Percentiles rank a stretch among this genome's conserved stretches.
phyloP scores from a whole-genome alignment of 1,139 yeast genomes.

The Eremothecium sinecaudum region DNA sequence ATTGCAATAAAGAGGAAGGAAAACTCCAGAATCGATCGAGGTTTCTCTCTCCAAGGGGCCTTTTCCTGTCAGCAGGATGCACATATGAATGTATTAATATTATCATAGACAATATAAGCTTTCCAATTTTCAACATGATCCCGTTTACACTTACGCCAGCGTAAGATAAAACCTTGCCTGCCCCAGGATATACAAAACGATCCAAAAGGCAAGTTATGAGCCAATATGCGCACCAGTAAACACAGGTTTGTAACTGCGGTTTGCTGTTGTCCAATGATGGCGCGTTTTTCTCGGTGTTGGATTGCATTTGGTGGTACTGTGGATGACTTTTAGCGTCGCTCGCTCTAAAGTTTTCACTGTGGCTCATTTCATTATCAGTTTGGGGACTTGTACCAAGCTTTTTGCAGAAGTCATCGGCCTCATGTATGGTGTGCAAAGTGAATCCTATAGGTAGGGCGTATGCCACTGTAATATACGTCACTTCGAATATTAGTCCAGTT shows the following conservation, averaged over 20 bases:
- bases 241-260: constrained; percentile 4
- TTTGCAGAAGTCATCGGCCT: constrained; percentile 5
- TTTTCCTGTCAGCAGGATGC: constrained; percentile 3
- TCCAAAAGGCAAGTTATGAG: constrained; percentile 3
- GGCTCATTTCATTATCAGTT: too few species aligned
- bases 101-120: constrained; percentile 1
- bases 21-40: constrained; percentile 1
- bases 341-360: too few species aligned
- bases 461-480: neutral
- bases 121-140: neutral
- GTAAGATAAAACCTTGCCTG: neutral
- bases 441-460: constrained; percentile 5
- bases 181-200: constrained; percentile 1
- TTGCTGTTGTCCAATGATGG: too few species aligned
- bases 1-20: neutral
- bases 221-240: constrained; percentile 9
- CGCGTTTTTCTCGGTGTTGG: too few species aligned
- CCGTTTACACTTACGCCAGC: neutral
- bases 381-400: constrained; percentile 2
- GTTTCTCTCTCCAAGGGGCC: constrained; percentile 5
- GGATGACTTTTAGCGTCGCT: too few species aligned
- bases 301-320: too few species aligned
- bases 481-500: neutral
- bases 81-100: constrained; percentile 4
- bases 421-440: constrained; percentile 6